Percentiles rank a stretch among this genome's conserved stretches.
Conservation (phyloP, 148 eudicot species). For the Arbutus unedo region DNA sequence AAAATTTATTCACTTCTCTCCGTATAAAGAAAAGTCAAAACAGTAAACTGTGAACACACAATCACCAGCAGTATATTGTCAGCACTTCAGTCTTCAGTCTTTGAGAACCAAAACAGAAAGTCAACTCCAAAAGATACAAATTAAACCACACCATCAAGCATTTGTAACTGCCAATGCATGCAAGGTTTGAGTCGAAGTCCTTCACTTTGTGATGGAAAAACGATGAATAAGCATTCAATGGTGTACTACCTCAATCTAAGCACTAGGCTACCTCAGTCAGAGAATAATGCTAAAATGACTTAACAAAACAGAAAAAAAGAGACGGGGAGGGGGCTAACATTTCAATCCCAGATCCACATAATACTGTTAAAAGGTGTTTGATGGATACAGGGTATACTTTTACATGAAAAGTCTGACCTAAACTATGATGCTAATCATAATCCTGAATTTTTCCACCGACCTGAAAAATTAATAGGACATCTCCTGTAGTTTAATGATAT, state of each 20-base stretch:
- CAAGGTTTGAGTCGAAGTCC: neutral
- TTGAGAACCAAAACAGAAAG: neutral
- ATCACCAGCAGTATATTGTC: neutral
- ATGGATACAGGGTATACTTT: neutral
- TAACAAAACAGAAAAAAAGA: neutral
- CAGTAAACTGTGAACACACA: neutral
- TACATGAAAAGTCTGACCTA: neutral
- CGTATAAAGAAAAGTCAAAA: too few relatives aligned
- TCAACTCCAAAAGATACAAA: neutral
- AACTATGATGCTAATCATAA: neutral
- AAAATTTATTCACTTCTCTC: neutral
- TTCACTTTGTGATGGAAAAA: neutral
- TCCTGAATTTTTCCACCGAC: too few relatives aligned
- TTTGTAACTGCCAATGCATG: neutral
- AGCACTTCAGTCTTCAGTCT: neutral
- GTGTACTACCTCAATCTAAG: neutral
- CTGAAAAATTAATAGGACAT: too few relatives aligned
- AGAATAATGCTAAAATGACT: neutral
- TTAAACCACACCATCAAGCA: neutral
- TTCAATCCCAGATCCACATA: neutral
- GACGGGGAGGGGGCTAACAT: neutral
- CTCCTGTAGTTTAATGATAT: too few relatives aligned
- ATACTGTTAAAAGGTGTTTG: neutral
- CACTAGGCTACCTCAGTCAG: neutral
- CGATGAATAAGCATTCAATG: neutral